Evolutionary conservation across 768 basidiomycete genomes (phyloP).

Genomic region (Xerocomus brunneocitrinus): DNA sequence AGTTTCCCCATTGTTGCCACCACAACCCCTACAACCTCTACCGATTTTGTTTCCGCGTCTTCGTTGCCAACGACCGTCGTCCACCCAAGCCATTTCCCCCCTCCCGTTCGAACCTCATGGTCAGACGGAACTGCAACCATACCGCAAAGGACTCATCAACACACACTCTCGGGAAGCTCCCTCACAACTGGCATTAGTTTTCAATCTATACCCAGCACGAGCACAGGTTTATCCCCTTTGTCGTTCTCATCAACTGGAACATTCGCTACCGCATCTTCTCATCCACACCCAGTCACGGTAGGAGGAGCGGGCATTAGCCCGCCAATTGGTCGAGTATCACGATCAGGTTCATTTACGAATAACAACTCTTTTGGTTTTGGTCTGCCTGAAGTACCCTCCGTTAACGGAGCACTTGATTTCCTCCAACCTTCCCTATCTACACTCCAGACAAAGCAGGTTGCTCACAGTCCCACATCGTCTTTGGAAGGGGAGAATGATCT

Average conservation of each 20-base stretch:
- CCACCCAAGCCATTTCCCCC: constrained; percentile 23
- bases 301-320: constrained; percentile 28
- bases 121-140: constrained; percentile 27
- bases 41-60: constrained; percentile 23
- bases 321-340: constrained; percentile 50
- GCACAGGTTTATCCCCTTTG: constrained; percentile 26
- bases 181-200: constrained; percentile 24
- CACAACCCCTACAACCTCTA: constrained; percentile 16
- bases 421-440: constrained; percentile 20
- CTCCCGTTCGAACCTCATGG: constrained; percentile 27
- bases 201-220: constrained; percentile 33
- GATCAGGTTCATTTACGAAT: constrained; percentile 53
- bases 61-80: constrained; percentile 18
- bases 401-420: constrained; percentile 28
- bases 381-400: constrained; percentile 28
- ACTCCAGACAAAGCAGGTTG: constrained; percentile 4
- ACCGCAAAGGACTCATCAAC: constrained; percentile 29
- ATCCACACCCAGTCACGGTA: constrained; percentile 17
- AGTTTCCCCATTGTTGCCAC: constrained; percentile 18
- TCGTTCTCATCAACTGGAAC: constrained; percentile 30
- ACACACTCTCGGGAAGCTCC: constrained; percentile 29
- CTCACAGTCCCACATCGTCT: constrained; percentile 33
- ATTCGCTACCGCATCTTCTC: constrained; percentile 27
- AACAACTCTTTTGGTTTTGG: constrained; percentile 38
- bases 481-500: constrained; percentile 52